phyloP scores from a whole-genome alignment of 768 basidiomycete species.

The Austroboletus eburneus region DNA sequence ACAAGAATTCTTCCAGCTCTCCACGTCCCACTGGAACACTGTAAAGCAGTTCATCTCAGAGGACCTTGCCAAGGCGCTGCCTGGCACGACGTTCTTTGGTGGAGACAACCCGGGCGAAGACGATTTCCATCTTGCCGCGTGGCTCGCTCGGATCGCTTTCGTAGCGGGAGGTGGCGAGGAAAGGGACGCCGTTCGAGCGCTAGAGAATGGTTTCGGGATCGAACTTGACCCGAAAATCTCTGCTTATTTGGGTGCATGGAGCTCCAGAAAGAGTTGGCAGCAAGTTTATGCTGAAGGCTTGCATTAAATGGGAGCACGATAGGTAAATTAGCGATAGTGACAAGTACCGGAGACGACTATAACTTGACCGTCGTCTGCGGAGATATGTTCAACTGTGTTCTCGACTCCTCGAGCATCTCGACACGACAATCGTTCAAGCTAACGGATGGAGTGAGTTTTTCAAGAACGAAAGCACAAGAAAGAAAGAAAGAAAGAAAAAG shows the following conservation, averaged over 20 bases:
- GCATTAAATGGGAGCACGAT: constrained; percentile 29
- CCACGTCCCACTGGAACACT: constrained; percentile 36
- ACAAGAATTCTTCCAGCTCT: constrained; percentile 36
- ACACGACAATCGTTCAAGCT: constrained; percentile 62
- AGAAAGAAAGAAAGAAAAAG: neutral
- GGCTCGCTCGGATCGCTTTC: constrained; percentile 46
- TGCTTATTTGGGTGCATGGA: constrained; percentile 44
- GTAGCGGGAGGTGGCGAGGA: constrained; percentile 35
- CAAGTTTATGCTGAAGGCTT: constrained; percentile 41
- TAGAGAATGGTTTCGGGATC: constrained; percentile 39
- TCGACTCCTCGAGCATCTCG: constrained; percentile 60
- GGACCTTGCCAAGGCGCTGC: constrained; percentile 39
- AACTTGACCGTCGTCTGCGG: constrained; percentile 11
- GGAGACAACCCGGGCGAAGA: constrained; percentile 47
- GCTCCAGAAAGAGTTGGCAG: constrained; percentile 42
- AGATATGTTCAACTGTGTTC: constrained; percentile 37
- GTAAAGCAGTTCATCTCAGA: constrained; percentile 36
- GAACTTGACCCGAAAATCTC: constrained; percentile 36
- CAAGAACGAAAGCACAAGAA: neutral
- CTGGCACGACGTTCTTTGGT: constrained; percentile 43
- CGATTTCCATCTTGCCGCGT: constrained; percentile 52
- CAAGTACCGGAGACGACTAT: constrained; percentile 1
- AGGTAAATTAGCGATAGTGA: neutral
- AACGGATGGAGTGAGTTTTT: no score
- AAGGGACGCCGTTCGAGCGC: constrained; percentile 33